Percentiles rank a stretch among this genome's conserved stretches.
phyloP scores from a whole-genome alignment of 805 yeast species.

The Cyberlindnera saturnus region DNA sequence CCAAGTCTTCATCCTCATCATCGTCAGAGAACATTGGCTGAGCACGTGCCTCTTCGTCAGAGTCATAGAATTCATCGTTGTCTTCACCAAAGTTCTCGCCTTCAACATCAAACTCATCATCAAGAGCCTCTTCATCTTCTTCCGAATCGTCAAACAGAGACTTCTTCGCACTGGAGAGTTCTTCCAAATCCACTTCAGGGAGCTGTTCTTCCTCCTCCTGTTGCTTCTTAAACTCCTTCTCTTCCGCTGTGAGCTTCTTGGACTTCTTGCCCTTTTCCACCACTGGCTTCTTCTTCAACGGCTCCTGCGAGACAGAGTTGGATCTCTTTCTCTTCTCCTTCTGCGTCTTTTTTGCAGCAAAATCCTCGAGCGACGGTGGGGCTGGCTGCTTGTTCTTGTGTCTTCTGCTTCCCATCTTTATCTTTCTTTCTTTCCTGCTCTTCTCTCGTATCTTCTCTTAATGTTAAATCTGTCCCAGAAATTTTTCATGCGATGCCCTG shows the following conservation, averaged over 20 bases:
- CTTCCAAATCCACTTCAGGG: slow-evolving; percentile 66
- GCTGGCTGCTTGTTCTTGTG: slow-evolving; percentile 88
- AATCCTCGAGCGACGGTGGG: slow-evolving; percentile 86
- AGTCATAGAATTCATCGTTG: slow-evolving; percentile 28
- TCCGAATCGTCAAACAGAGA: slow-evolving; percentile 62
- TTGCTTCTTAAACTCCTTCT: slow-evolving; percentile 17
- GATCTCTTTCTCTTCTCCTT: slow-evolving; percentile 31
- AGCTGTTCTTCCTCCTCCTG: slow-evolving; percentile 40
- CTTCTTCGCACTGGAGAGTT: slow-evolving; percentile 62
- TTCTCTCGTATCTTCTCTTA: neutral
- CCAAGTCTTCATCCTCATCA: slow-evolving; percentile 53
- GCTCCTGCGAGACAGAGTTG: slow-evolving; percentile 23
- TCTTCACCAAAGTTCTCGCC: slow-evolving; percentile 36
- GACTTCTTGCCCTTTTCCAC: slow-evolving; percentile 12
- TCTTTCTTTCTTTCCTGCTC: neutral
- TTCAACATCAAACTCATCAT: slow-evolving; percentile 52
- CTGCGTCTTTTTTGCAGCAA: slow-evolving; percentile 41
- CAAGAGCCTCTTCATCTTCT: slow-evolving; percentile 27
- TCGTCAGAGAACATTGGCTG: slow-evolving; percentile 24
- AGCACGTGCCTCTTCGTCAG: slow-evolving; percentile 22
- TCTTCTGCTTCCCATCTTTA: slow-evolving; percentile 76
- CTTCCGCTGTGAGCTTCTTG: slow-evolving; percentile 23
- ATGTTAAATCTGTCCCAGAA: slow-evolving; percentile 1
- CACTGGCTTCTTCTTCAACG: slow-evolving; percentile 18
- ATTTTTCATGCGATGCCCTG: slow-evolving; percentile 8